Conservation (phyloP, 2,329 filamentous ascomycete species). For the Aureobasidium mangrovei region DNA sequence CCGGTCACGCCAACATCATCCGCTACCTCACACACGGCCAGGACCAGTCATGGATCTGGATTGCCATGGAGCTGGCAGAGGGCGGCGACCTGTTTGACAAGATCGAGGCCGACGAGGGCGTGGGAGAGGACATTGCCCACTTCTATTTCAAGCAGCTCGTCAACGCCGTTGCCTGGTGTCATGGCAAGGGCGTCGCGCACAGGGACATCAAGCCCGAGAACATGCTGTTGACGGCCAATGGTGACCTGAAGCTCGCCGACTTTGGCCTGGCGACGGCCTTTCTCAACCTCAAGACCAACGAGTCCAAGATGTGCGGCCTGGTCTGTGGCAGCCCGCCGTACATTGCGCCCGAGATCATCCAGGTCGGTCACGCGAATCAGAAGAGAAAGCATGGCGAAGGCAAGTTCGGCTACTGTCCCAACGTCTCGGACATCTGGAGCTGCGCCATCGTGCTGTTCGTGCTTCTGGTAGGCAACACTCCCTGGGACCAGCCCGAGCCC, state of each 20-base stretch:
- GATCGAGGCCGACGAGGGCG: slow-evolving; percentile 93
- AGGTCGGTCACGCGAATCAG: slow-evolving; percentile 37
- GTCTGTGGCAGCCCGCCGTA: slow-evolving; percentile 95
- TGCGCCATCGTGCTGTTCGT: slow-evolving; percentile 98
- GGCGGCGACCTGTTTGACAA: slow-evolving; percentile 98
- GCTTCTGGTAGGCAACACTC: slow-evolving; percentile 87
- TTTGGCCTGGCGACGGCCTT: slow-evolving; percentile 95
- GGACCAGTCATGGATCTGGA: slow-evolving; percentile 85
- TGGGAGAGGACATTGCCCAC: slow-evolving; percentile 90
- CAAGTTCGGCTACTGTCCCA: slow-evolving; percentile 59
- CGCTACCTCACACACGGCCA: slow-evolving; percentile 84
- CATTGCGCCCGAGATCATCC: slow-evolving; percentile 84
- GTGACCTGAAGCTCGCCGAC: slow-evolving; percentile 88
- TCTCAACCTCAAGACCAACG: slow-evolving; percentile 64
- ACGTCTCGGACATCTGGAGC: slow-evolving; percentile 90
- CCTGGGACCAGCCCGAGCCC: slow-evolving; percentile 84
- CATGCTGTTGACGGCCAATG: slow-evolving; percentile 74
- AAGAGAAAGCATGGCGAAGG: slow-evolving; percentile 37
- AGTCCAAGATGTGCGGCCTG: slow-evolving; percentile 72
- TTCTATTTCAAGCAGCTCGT: slow-evolving; percentile 92
- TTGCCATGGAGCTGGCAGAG: slow-evolving; percentile 94
- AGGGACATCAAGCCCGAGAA: slow-evolving; percentile 74
- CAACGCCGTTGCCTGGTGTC: slow-evolving; percentile 86
- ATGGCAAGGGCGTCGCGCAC: slow-evolving; percentile 90
- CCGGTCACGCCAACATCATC: slow-evolving; percentile 76